Percentiles rank a stretch among this genome's conserved stretches.
Conservation (phyloP, 371 early-diverging fungal genomes). For the Mortierella sp. region DNA sequence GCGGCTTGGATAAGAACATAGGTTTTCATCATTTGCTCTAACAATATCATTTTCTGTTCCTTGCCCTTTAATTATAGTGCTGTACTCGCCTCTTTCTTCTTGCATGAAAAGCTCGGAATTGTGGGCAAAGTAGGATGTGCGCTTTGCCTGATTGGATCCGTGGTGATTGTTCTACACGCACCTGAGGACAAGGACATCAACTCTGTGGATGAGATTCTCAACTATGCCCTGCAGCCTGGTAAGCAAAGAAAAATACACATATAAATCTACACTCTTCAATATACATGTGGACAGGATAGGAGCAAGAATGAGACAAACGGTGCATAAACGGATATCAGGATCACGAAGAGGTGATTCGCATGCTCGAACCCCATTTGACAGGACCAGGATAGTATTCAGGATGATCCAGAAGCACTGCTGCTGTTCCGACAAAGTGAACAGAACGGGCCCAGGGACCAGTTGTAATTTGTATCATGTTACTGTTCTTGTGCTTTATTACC, state of each 20-base stretch:
- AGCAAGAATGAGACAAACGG: no score
- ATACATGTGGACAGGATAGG: neutral
- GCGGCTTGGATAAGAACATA: conserved; percentile 23
- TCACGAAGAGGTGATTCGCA: neutral
- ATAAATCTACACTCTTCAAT: neutral
- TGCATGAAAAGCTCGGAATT: conserved; percentile 85
- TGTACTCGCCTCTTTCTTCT: conserved; percentile 88
- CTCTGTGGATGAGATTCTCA: conserved; percentile 82
- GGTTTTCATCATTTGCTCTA: conserved; percentile 82
- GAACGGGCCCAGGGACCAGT: no score
- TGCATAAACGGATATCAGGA: neutral
- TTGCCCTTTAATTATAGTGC: conserved; percentile 68
- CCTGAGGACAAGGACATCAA: conserved; percentile 85
- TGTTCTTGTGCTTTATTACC: no score
- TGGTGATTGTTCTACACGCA: conserved; percentile 91
- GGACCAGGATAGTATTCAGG: no score
- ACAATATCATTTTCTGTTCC: neutral
- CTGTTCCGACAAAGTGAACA: neutral
- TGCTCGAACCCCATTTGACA: no score
- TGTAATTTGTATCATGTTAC: neutral
- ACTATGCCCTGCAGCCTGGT: conserved; percentile 76
- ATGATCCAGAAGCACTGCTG: neutral
- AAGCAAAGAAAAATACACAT: no score
- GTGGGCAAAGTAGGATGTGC: conserved; percentile 94
- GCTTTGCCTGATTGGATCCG: conserved; percentile 91